These are phyloP conservation scores for Candida piceae DNA, from an alignment of 805 yeast genomes.

Conservation along the genomic window DNA sequence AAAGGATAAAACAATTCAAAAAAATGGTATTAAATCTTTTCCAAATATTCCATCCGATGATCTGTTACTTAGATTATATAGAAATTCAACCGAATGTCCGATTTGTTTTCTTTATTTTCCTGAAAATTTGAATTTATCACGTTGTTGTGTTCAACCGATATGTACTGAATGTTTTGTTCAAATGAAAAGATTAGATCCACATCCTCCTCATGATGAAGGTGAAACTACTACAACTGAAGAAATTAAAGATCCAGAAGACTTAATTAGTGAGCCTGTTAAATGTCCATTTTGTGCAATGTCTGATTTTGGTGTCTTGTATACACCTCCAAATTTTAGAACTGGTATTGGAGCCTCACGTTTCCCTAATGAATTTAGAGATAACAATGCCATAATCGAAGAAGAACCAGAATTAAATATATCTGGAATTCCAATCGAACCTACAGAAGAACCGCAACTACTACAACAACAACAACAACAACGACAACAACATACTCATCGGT, in stretches of 20 bases:
- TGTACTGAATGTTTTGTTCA: constrained; percentile 97
- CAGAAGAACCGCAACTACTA: no score
- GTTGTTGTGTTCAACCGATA: constrained; percentile 90
- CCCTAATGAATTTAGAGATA: constrained; percentile 38
- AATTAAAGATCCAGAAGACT: constrained; percentile 47
- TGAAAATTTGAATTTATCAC: constrained; percentile 63
- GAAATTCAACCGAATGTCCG: constrained; percentile 79
- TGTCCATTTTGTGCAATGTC: constrained; percentile 93
- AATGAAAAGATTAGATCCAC: constrained; percentile 87
- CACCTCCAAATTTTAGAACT: constrained; percentile 54
- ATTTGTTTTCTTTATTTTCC: constrained; percentile 91
- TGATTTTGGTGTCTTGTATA: constrained; percentile 78
- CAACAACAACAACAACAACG: constrained; percentile 1
- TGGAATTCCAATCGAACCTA: neutral
- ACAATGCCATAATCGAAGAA: constrained; percentile 18
- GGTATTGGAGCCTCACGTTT: constrained; percentile 49
- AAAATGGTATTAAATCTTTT: constrained; percentile 23
- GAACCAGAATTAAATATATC: constrained; percentile 12
- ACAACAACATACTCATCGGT: constrained; percentile 7
- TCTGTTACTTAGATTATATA: constrained; percentile 56
- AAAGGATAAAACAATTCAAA: constrained; percentile 25
- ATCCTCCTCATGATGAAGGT: constrained; percentile 76
- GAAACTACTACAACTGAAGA: constrained; percentile 13
- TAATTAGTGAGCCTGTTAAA: constrained; percentile 80
- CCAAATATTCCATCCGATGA: constrained; percentile 36